Evolutionary conservation across 2,329 filamentous ascomycete species (phyloP).

Genomic region (Mycosphaerelloides madeirae): DNA sequence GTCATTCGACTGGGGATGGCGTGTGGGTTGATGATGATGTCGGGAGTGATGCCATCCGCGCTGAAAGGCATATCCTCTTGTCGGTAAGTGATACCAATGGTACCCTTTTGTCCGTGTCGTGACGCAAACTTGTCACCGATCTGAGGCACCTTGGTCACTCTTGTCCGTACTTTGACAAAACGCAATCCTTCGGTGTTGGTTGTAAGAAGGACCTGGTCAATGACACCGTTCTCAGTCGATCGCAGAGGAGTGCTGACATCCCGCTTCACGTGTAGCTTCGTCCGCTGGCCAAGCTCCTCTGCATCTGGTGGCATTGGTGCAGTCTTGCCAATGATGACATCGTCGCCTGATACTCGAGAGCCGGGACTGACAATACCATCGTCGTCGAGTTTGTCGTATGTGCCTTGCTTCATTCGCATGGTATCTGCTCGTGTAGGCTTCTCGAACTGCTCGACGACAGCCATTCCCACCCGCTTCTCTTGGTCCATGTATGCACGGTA

Average conservation of each 20-base stretch:
- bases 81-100: constrained; percentile 95
- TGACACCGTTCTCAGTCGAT: constrained; percentile 93
- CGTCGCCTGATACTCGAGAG: constrained; percentile 90
- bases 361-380: constrained; percentile 93
- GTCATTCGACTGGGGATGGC: constrained; percentile 99
- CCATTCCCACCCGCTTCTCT: constrained; percentile 92
- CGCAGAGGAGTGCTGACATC: constrained; percentile 93
- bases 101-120: constrained; percentile 98
- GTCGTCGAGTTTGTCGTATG: constrained; percentile 79
- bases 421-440: constrained; percentile 88
- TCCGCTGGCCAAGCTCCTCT: constrained; percentile 88
- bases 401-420: constrained; percentile 74
- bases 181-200: constrained; percentile 91
- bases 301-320: constrained; percentile 89
- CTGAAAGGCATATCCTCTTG: constrained; percentile 99
- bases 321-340: constrained; percentile 99
- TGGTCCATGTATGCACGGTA: constrained; percentile 96
- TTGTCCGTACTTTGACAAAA: constrained; percentile 95
- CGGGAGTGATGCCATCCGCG: constrained; percentile 81
- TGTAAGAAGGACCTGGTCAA: constrained; percentile 88
- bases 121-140: constrained; percentile 99
- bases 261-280: constrained; percentile 82
- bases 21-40: constrained; percentile 98
- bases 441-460: constrained; percentile 89
- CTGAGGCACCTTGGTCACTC: constrained; percentile 96